phyloP scores from a whole-genome alignment of 495 filamentous ascomycete species.

The Aspergillus incahuasiensis region DNA sequence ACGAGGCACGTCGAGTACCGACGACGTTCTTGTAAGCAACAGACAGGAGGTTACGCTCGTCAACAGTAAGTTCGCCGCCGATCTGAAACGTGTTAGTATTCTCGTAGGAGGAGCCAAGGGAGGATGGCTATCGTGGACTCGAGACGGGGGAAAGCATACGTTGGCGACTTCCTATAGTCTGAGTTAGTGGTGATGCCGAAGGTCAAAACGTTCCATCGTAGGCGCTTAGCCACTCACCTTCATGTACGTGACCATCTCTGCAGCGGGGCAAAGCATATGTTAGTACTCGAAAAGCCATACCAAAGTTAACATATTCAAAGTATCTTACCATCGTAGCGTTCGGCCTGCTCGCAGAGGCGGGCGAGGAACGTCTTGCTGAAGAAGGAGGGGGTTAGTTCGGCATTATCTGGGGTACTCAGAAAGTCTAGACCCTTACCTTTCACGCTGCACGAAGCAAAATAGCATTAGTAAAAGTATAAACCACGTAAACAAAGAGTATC shows the following conservation, averaged over 20 bases:
- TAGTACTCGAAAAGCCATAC: constrained; percentile 17
- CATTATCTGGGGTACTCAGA: constrained; percentile 18
- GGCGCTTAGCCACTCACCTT: constrained; percentile 59
- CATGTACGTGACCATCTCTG: constrained; percentile 99
- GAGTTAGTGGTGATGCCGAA: constrained; percentile 30
- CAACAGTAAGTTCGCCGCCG: constrained; percentile 85
- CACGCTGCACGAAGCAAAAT: constrained; percentile 56
- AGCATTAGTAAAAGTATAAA: constrained; percentile 18
- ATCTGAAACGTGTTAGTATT: constrained; percentile 53
- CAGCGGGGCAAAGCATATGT: constrained; percentile 17
- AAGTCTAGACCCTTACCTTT: constrained; percentile 60
- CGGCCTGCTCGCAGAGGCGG: constrained; percentile 99
- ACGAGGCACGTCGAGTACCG: constrained; percentile 95
- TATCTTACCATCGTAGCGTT: constrained; percentile 94
- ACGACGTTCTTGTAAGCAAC: constrained; percentile 99
- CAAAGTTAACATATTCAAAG: constrained; percentile 7
- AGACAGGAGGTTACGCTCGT: constrained; percentile 98
- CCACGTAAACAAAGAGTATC: constrained; percentile 7
- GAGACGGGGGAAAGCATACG: constrained; percentile 47
- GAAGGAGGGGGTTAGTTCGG: constrained; percentile 32
- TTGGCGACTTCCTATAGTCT: constrained; percentile 83
- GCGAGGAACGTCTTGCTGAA: constrained; percentile 99
- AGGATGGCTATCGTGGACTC: background rate
- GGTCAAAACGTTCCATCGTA: constrained; percentile 4
- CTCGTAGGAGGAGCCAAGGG: background rate